phyloP scores from a whole-genome alignment of 1,139 yeast genomes.

The Candida sp. region DNA sequence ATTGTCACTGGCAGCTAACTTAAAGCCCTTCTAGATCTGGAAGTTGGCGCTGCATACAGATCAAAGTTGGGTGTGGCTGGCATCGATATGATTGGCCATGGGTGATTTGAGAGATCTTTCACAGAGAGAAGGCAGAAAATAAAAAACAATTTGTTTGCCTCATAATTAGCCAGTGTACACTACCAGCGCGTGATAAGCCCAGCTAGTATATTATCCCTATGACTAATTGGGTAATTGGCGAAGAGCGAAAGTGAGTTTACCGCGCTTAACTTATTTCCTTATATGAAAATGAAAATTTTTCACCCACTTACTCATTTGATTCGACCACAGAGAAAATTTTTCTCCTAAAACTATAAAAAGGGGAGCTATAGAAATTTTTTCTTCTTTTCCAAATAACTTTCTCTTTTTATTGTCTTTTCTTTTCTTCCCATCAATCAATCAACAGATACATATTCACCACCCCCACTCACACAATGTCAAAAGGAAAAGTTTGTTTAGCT shows the following conservation, averaged over 20 bases:
- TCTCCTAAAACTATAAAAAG: conserved; percentile 1
- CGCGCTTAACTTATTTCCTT: conserved; percentile 41
- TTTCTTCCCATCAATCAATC: conserved; percentile 4
- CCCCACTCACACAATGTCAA: conserved; percentile 60
- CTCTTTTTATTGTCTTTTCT: conserved; percentile 5
- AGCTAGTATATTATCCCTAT: conserved; percentile 31
- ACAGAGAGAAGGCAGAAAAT: no score
- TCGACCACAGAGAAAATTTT: background rate
- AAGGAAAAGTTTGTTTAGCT: conserved; percentile 99
- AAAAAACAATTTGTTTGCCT: no score
- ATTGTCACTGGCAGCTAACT: no score
- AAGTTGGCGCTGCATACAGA: no score
- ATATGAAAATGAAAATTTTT: conserved; percentile 9
- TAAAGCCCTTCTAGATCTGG: no score
- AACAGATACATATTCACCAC: background rate
- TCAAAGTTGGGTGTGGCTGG: no score
- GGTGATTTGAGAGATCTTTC: no score
- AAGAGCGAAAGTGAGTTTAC: conserved; percentile 21
- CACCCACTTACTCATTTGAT: background rate
- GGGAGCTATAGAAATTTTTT: background rate
- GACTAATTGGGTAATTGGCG: conserved; percentile 38
- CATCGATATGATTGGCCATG: no score
- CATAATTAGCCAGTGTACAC: background rate
- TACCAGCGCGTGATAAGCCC: background rate
- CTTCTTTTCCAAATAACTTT: background rate